Evolutionary conservation across 257 asterid genomes (phyloP), one percentile per base, ranked within the genome.

Genomic region (Nicotiana otophora): DNA sequence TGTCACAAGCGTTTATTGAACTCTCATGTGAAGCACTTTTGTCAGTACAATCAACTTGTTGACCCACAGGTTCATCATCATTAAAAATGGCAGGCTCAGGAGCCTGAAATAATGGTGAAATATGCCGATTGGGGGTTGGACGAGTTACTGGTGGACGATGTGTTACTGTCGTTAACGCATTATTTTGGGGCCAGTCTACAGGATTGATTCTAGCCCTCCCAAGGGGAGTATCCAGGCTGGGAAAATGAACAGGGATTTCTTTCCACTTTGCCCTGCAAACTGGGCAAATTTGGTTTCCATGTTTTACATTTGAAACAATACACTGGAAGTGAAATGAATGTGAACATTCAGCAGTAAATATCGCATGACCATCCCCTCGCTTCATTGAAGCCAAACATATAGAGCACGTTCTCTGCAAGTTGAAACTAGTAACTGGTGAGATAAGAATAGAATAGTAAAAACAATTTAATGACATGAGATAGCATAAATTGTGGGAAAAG

Each of bases 251-350:
- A 30, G 99, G 99, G 80, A 96, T 90, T 70, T 92, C 97, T 81
- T 88, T 94, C 99, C 99, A 96, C 34, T 93, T 93, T 1, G 98
- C 98, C 83, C 98, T 82, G 88, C 99, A 96, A 81, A 96, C 91
- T 0, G 99, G 99, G 92, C 99, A 96, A 54, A 92, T 84, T 84
- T 89, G 93, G 89, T 96, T 94, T 17, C 99, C 99, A 67, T 96
- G 97, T 87, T 96, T 94, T 83, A 93, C 98, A 78, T 92, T 96
- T 51, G 98, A 96, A 79, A 95, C 93, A 77, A 96, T 94, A 89
- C 99, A 96, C 1, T 94, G 95, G 89, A 96, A 96, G 88, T 96
- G 99, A 78, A 96, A 96, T 69, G 98, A 93, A 84, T 96, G 99
- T 17, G 98, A 93, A 83, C 98, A 94, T 87, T 96, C 99, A 17